Base-by-base conservation (phyloP, 176 grass and related monocot species). In the Oryza glaberrima region DNA sequence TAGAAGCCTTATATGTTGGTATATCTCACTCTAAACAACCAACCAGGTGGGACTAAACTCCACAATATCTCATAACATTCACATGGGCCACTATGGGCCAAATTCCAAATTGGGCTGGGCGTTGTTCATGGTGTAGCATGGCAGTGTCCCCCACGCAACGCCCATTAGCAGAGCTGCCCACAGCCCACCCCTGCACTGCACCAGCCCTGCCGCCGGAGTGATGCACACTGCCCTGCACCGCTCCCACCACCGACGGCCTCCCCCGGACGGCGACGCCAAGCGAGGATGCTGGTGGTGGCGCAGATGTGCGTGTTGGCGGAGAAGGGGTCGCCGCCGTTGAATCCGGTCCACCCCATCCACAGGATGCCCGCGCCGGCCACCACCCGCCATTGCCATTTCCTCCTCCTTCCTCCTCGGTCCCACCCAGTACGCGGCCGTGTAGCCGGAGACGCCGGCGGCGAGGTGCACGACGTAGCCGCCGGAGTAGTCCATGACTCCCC, bases 291-390 rank as follows among this genome's bases (percentile, higher is more conserved):
- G 9, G 90, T 82, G 51, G 86, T 77, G 23, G 86, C 73, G 70
- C 86, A 83, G 69, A 88, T 83, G 75, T 92, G 77, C 2, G 86
- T 92, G 65, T 77, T 91, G 7, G 85, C 81, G 13, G 89, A 7
- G 85, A 84, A 91, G 6, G 85, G 85, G 16, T 78, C 85, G 14
- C 89, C 89, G 51, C 89, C 89, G 65, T 91, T 91, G 80, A 91
- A 91, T 13, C 89, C 89, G 0, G 70, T 79, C 89, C 85, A 91
- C 15, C 85, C 89, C 76, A 87, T 41, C 89, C 85, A 91, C 66
- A 91, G 76, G 48, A 84, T 73, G 20, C 89, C 85, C 11, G 84
- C 85, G 3, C 85, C 81, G 52, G 82, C 28, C 63, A 2, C 81
- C 80, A 2, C 81, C 80, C 38, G 20, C 23, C 23, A 23, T 23